Percentiles rank a stretch among this genome's conserved stretches.
Evolutionary conservation across 1,139 yeast genomes (phyloP).

Genomic region (Zygoascus meyerae): DNA sequence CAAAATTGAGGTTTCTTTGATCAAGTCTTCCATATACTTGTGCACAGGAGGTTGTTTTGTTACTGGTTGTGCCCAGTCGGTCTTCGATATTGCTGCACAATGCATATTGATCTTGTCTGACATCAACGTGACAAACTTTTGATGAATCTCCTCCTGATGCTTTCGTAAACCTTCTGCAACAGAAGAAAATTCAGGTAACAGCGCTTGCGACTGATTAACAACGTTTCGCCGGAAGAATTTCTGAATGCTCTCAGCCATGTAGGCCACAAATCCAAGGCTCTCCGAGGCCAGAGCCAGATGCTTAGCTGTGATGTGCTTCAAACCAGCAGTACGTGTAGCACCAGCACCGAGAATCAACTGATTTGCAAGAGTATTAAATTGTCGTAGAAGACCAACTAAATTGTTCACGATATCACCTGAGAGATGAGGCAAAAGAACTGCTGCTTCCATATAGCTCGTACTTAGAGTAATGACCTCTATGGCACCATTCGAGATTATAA

Average conservation of each 20-base stretch:
- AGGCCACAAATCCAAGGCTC: conserved; percentile 41
- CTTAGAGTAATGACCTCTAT: conserved; percentile 37
- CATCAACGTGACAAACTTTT: conserved; percentile 65
- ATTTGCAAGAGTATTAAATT: conserved; percentile 51
- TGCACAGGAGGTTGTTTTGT: conserved; percentile 38
- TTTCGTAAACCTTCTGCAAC: conserved; percentile 35
- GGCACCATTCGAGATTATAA: conserved; percentile 37
- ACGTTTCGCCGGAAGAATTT: conserved; percentile 29
- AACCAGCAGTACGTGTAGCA: conserved; percentile 69
- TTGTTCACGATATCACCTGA: conserved; percentile 36
- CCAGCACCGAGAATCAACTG: conserved; percentile 71
- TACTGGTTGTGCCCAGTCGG: conserved; percentile 47
- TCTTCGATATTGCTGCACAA: conserved; percentile 41
- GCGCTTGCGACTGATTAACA: conserved; percentile 12
- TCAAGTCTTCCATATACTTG: conserved; percentile 59
- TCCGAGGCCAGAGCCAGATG: conserved; percentile 69
- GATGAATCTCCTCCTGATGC: conserved; percentile 61
- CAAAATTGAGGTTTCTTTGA: conserved; percentile 61
- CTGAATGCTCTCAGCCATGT: conserved; percentile 35
- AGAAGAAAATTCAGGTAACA: conserved; percentile 39
- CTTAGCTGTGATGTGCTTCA: conserved; percentile 69
- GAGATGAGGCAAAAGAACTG: conserved; percentile 46
- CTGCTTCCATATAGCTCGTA: conserved; percentile 46
- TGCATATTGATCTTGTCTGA: conserved; percentile 54
- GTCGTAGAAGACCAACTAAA: conserved; percentile 46